These are phyloP conservation scores for Teunomyces cretensis DNA, from an alignment of 805 yeast genomes.

Conservation along the genomic window DNA sequence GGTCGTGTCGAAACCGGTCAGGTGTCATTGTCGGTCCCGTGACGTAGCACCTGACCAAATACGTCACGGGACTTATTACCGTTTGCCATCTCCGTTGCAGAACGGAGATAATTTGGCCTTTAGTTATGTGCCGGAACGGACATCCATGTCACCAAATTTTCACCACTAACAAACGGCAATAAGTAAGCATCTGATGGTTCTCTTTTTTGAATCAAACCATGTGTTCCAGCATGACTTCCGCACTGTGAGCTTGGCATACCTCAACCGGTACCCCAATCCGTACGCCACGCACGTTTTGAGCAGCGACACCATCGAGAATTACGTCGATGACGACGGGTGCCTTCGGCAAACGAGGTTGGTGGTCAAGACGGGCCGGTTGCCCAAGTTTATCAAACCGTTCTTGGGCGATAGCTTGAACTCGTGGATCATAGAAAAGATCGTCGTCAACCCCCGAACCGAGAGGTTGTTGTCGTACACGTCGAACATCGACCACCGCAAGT, in stretches of 20 bases:
- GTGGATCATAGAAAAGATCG: slow-evolving; percentile 78
- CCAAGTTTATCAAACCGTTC: slow-evolving; percentile 74
- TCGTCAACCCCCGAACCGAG: slow-evolving; percentile 61
- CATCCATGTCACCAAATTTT: background rate
- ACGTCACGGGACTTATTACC: too few species aligned
- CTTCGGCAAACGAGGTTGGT: slow-evolving; percentile 73
- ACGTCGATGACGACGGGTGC: slow-evolving; percentile 60
- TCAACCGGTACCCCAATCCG: slow-evolving; percentile 66
- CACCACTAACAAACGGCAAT: background rate
- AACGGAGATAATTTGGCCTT: too few species aligned
- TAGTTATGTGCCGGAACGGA: background rate
- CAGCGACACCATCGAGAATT: slow-evolving; percentile 68
- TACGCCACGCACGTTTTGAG: slow-evolving; percentile 82
- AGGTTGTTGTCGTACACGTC: slow-evolving; percentile 69
- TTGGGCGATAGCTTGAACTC: slow-evolving; percentile 64
- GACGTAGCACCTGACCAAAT: too few species aligned
- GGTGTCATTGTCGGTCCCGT: too few species aligned
- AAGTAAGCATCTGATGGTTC: slow-evolving; percentile 50
- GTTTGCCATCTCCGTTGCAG: too few species aligned
- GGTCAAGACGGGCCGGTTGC: slow-evolving; percentile 76
- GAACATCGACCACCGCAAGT: slow-evolving; percentile 78
- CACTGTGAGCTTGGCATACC: slow-evolving; percentile 74
- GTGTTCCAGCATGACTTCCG: slow-evolving; percentile 63
- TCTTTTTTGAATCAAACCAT: slow-evolving; percentile 56
- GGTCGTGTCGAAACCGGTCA: too few species aligned